These are phyloP conservation scores for Alternaria dauci DNA, from an alignment of 2,329 filamentous ascomycete species.

Conservation along the genomic window DNA sequence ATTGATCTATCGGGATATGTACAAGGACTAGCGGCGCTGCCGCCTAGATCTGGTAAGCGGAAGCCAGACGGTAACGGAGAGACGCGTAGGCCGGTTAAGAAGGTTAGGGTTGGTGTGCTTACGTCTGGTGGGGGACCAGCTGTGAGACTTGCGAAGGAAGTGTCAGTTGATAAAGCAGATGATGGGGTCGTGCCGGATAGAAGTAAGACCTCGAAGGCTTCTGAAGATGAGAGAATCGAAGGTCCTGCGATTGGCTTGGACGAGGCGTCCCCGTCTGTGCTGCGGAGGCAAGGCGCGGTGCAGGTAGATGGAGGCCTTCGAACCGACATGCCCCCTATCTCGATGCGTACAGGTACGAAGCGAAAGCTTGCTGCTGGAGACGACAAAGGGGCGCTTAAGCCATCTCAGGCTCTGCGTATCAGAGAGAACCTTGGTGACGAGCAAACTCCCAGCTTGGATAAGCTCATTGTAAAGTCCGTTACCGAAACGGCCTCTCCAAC, in stretches of 20 bases:
- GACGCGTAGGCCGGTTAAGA: neutral
- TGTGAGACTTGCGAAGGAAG: neutral
- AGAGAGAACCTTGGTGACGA: neutral
- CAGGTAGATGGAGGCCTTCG: neutral
- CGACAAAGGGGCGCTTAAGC: too few relatives aligned
- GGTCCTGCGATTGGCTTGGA: too few relatives aligned
- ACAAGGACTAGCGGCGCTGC: neutral
- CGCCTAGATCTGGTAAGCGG: neutral
- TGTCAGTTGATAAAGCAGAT: neutral
- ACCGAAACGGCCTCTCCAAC: too few relatives aligned
- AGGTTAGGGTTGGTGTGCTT: neutral
- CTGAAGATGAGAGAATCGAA: neutral
- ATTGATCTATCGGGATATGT: neutral
- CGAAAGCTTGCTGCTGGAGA: too few relatives aligned
- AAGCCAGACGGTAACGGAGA: neutral
- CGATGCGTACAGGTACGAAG: too few relatives aligned
- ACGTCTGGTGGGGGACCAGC: neutral
- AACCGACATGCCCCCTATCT: neutral
- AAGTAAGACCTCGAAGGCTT: too few relatives aligned
- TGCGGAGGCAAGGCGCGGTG: rapidly evolving
- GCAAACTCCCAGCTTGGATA: neutral
- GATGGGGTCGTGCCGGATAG: neutral
- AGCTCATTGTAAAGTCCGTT: neutral
- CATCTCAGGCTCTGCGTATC: too few relatives aligned
- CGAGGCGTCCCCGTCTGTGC: neutral